These are phyloP conservation scores for Hypoxylon trugodes DNA, from an alignment of 495 filamentous ascomycete species.

Conservation along the genomic window DNA sequence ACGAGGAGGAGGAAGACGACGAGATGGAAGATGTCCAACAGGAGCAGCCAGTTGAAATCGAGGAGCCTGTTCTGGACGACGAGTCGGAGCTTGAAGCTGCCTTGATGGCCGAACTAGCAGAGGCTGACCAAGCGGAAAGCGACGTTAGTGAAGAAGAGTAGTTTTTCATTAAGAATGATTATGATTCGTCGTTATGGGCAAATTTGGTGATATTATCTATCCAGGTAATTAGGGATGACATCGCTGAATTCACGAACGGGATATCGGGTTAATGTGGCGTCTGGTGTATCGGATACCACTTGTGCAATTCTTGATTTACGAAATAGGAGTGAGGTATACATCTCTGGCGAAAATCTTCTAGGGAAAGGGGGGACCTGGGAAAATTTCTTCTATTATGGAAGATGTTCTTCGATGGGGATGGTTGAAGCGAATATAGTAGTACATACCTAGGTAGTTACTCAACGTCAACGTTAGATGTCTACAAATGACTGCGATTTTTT, in stretches of 20 bases:
- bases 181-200: neutral
- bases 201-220: neutral
- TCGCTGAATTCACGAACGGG: neutral
- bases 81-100: conserved; percentile 52
- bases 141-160: conserved; percentile 53
- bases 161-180: neutral
- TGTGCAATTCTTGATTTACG: conserved; percentile 8
- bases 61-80: conserved; percentile 35
- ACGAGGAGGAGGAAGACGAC: conserved; percentile 36
- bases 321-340: conserved; percentile 5
- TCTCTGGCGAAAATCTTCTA: neutral
- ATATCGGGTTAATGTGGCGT: too few relatives aligned
- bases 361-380: neutral
- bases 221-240: conserved; percentile 1
- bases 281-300: conserved; percentile 30
- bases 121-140: conserved; percentile 44
- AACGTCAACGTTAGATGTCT: too few relatives aligned
- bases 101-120: conserved; percentile 46
- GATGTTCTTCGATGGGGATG: neutral
- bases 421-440: neutral
- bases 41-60: conserved; percentile 22
- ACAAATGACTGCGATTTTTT: too few relatives aligned
- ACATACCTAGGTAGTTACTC: neutral
- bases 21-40: conserved; percentile 43
- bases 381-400: conserved; percentile 2